Conservation (phyloP, 1,139 yeast species). For the Pneumocystis murina region DNA sequence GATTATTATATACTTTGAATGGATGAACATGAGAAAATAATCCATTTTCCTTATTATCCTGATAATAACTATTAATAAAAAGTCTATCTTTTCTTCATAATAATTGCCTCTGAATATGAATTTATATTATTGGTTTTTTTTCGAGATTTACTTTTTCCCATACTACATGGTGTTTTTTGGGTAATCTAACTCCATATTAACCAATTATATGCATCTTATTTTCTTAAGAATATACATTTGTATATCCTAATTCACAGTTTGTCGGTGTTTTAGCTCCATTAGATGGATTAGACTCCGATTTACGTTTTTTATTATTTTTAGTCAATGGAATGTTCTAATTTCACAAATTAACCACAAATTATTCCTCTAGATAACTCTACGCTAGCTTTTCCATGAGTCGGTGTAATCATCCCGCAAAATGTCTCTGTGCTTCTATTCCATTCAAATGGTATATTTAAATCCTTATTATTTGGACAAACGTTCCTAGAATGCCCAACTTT, state of each 20-base stretch:
- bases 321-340: neutral
- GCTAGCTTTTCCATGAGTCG: neutral
- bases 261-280: neutral
- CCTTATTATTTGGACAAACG: neutral
- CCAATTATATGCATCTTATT: neutral
- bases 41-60: neutral
- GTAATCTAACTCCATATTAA: neutral
- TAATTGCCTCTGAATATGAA: neutral
- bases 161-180: neutral
- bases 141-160: neutral
- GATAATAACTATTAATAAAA: neutral
- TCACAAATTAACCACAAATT: neutral
- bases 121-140: neutral
- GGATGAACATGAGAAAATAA: neutral
- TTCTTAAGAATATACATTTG: neutral
- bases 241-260: neutral
- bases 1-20: neutral
- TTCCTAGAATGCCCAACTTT: neutral
- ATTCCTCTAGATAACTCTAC: neutral
- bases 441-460: neutral
- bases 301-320: neutral
- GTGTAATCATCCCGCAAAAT: neutral
- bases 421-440: neutral
- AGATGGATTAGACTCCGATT: neutral
- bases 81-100: neutral